Percentiles rank a stretch among this genome's conserved stretches.
These are phyloP conservation scores for Tieghemostelium lacteum DNA, from an alignment of 78 protist species.

Conservation along the genomic window DNA sequence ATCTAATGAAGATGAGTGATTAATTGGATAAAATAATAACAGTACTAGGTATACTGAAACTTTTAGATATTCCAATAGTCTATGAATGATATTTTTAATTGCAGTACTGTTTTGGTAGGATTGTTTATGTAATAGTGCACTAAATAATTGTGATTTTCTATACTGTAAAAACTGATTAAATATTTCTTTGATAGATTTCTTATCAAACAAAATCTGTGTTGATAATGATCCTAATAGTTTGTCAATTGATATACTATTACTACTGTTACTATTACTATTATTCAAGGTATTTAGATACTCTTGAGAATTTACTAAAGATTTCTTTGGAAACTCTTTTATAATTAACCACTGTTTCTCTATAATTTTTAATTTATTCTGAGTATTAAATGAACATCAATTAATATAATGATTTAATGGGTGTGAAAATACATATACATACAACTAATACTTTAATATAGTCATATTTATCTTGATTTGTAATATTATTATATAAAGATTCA, in stretches of 20 bases:
- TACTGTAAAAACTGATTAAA: conserved; percentile 18
- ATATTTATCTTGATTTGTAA: background rate
- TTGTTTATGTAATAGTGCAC: background rate
- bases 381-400: background rate
- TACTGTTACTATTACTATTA: background rate
- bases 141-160: conserved; percentile 14
- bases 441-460: conserved; percentile 18
- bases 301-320: conserved; percentile 10
- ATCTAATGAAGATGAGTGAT: background rate
- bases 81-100: background rate
- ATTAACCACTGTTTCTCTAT: conserved; percentile 38
- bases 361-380: background rate
- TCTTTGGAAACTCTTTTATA: conserved; percentile 55
- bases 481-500: conserved; percentile 3
- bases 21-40: conserved; percentile 34
- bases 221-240: conserved; percentile 61
- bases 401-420: background rate
- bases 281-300: conserved; percentile 14
- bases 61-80: conserved; percentile 15
- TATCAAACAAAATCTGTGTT: conserved; percentile 43
- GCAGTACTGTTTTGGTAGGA: background rate
- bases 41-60: conserved; percentile 9
- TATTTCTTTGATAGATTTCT: conserved; percentile 15
- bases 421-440: background rate
- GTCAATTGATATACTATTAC: conserved; percentile 11